These are phyloP conservation scores for Pichia sp. DNA, from an alignment of 1,139 yeast genomes.

Conservation along the genomic window DNA sequence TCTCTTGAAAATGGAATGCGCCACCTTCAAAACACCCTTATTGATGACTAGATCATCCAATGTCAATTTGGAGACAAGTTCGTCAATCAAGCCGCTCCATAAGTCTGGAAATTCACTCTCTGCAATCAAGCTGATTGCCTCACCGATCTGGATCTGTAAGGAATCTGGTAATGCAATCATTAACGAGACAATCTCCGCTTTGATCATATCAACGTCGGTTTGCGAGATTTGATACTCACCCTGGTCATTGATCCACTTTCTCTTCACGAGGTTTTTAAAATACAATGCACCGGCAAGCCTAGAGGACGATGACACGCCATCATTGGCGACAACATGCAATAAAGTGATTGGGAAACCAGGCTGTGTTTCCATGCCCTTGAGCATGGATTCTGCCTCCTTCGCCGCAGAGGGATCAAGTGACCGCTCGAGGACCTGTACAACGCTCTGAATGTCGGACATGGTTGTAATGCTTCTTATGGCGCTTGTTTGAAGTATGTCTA, in stretches of 20 bases:
- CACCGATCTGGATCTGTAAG: conserved; percentile 88
- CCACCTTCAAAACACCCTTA: conserved; percentile 82
- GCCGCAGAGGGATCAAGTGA: conserved; percentile 47
- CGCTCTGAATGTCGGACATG: conserved; percentile 28
- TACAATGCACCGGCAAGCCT: conserved; percentile 86
- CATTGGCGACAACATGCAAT: conserved; percentile 69
- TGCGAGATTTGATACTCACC: conserved; percentile 64
- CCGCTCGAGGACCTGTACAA: conserved; percentile 41
- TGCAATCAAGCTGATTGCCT: conserved; percentile 86
- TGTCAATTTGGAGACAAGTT: conserved; percentile 58
- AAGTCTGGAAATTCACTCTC: conserved; percentile 91
- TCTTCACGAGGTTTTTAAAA: conserved; percentile 78
- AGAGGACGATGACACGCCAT: conserved; percentile 45
- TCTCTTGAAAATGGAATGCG: conserved; percentile 91
- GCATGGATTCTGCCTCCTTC: conserved; percentile 50
- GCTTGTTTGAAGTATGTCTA: too few relatives aligned
- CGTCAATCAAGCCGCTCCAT: conserved; percentile 79
- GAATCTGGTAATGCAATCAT: conserved; percentile 74
- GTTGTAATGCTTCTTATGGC: too few relatives aligned
- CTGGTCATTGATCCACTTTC: conserved; percentile 87
- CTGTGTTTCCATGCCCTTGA: conserved; percentile 54
- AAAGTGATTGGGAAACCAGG: conserved; percentile 73
- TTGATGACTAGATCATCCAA: conserved; percentile 64
- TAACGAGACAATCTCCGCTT: conserved; percentile 66
- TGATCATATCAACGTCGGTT: conserved; percentile 61